A percentile compares a stretch with the other conserved stretches of the same genome.
Evolutionary conservation across 2,329 filamentous ascomycete species (phyloP).

Genomic region (Fusarium heterosporum): DNA sequence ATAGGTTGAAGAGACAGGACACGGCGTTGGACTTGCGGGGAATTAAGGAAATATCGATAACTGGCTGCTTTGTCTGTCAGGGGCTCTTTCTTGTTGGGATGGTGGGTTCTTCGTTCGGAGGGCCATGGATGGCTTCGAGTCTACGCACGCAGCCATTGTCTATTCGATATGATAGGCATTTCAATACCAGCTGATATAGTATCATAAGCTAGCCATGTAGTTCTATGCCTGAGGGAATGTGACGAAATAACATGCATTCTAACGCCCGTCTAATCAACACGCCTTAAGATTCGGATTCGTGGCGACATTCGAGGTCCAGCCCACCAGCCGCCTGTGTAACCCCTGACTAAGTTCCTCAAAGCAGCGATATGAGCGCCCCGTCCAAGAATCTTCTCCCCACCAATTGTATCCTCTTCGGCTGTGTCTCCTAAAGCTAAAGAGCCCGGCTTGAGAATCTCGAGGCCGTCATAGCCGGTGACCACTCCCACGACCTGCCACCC

Average conservation of each 20-base stretch:
- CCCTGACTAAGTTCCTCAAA: constrained; percentile 57
- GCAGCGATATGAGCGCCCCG: constrained; percentile 56
- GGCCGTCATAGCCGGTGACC: constrained; percentile 68
- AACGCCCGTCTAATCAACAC: constrained; percentile 8
- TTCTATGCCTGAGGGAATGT: neutral
- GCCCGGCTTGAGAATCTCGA: constrained; percentile 68
- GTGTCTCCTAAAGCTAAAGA: constrained; percentile 30
- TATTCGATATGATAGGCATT: constrained; percentile 35
- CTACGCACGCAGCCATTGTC: constrained; percentile 34
- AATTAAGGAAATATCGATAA: constrained; percentile 27
- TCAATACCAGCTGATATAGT: constrained; percentile 29
- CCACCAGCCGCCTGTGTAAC: constrained; percentile 71
- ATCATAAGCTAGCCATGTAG: constrained; percentile 19
- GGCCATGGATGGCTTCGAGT: constrained; percentile 29
- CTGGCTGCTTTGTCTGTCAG: constrained; percentile 11
- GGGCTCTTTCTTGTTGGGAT: constrained; percentile 27
- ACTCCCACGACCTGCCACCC: constrained; percentile 68
- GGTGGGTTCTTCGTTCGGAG: constrained; percentile 20
- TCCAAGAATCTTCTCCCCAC: constrained; percentile 55
- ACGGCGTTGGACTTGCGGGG: constrained; percentile 44
- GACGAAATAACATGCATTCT: neutral
- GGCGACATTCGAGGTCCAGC: constrained; percentile 71
- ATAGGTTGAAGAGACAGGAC: constrained; percentile 30
- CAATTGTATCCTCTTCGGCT: constrained; percentile 20
- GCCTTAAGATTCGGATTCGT: constrained; percentile 62